Evolutionary conservation across 345 rosid species (phyloP).

Genomic region (Citropsis articulata): DNA sequence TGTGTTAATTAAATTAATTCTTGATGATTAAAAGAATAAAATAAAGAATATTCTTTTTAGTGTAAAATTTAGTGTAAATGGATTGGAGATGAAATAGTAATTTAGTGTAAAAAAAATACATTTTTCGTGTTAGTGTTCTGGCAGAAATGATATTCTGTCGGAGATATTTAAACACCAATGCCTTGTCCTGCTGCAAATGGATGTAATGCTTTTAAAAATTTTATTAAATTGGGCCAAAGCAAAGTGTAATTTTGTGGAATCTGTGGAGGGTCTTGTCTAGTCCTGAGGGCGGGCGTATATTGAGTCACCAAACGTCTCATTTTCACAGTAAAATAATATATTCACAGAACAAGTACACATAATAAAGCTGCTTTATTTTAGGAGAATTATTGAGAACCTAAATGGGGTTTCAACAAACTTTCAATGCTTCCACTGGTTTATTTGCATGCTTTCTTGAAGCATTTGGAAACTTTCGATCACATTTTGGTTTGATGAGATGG

Average conservation of each 20-base stretch:
- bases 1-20: too few relatives aligned
- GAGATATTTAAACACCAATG: too few relatives aligned
- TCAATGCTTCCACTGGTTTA: conserved; percentile 12
- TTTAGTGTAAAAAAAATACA: too few relatives aligned
- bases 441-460: conserved; percentile 7
- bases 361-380: conserved; percentile 11
- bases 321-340: not conserved
- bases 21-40: too few relatives aligned
- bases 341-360: conserved; percentile 6
- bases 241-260: not conserved
- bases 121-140: too few relatives aligned
- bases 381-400: conserved; percentile 25
- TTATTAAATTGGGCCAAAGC: not conserved
- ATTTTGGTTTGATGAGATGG: not conserved
- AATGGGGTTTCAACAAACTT: not conserved
- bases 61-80: too few relatives aligned
- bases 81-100: too few relatives aligned
- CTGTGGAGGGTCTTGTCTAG: not conserved
- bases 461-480: not conserved
- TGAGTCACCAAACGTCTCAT: conserved; percentile 2
- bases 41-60: too few relatives aligned
- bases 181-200: conserved; percentile 16
- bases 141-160: too few relatives aligned
- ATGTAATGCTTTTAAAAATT: conserved; percentile 9
- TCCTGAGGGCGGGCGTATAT: not conserved